Percentiles rank a stretch among this genome's conserved stretches.
Conservation (phyloP, 1,284 basidiomycete species). For the Heterobasidion occidentale region DNA sequence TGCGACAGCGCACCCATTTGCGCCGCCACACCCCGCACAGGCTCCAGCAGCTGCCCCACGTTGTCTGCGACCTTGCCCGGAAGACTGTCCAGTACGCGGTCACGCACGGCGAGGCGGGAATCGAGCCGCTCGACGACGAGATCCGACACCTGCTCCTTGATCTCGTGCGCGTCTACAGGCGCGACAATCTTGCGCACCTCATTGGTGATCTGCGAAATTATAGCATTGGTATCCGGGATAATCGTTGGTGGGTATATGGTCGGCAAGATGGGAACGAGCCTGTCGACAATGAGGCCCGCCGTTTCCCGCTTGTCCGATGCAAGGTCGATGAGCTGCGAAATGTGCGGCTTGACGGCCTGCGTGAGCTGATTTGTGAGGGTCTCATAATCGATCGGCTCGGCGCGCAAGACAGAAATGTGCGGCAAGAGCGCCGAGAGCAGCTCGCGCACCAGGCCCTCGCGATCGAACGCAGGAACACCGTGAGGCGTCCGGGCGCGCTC, state of each 20-base stretch:
- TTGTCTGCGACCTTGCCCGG: slow-evolving; percentile 47
- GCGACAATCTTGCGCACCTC: slow-evolving; percentile 65
- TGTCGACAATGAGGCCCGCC: slow-evolving; percentile 68
- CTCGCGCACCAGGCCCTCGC: slow-evolving; percentile 49
- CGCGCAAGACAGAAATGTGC: slow-evolving; percentile 45
- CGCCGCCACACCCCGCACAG: slow-evolving; percentile 31
- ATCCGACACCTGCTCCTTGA: slow-evolving; percentile 80
- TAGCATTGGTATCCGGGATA: slow-evolving; percentile 42
- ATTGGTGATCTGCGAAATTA: slow-evolving; percentile 49
- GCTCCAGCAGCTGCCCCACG: slow-evolving; percentile 39
- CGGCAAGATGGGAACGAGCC: slow-evolving; percentile 60
- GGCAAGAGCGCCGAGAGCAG: slow-evolving; percentile 56
- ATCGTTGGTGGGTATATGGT: slow-evolving; percentile 29
- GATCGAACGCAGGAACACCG: slow-evolving; percentile 29
- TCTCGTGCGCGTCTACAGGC: slow-evolving; percentile 72
- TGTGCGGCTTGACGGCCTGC: slow-evolving; percentile 81
- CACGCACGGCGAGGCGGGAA: slow-evolving; percentile 67
- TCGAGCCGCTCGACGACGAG: slow-evolving; percentile 77
- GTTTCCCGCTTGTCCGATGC: slow-evolving; percentile 82
- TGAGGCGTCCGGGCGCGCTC: slow-evolving; percentile 22
- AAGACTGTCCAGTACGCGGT: slow-evolving; percentile 56
- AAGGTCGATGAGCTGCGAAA: slow-evolving; percentile 77
- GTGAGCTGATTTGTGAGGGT: slow-evolving; percentile 62
- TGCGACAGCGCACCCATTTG: slow-evolving; percentile 31
- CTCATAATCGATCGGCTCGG: slow-evolving; percentile 70